phyloP scores from a whole-genome alignment of 192 early-diverging fungal species.

The Entrophospora sp. region DNA sequence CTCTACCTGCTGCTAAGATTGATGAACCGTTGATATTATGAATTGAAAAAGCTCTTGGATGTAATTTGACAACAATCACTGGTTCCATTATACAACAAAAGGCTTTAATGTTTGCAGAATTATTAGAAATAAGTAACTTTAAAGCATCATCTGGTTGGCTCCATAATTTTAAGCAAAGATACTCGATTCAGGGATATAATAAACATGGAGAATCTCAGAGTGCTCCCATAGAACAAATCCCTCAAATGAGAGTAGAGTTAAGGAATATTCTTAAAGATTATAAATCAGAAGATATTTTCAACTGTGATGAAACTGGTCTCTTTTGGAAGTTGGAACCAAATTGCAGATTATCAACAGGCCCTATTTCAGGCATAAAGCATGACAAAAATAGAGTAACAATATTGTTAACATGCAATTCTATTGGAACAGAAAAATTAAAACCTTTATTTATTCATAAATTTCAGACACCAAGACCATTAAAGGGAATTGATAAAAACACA shows the following conservation, averaged over 20 bases:
- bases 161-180: background rate
- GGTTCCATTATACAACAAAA: background rate
- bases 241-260: background rate
- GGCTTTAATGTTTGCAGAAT: background rate
- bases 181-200: background rate
- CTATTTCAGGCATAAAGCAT: no score
- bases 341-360: background rate
- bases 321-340: conserved; percentile 8
- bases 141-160: background rate
- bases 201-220: background rate
- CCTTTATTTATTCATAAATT: no score
- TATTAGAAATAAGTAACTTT: background rate
- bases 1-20: background rate
- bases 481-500: no score
- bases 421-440: no score
- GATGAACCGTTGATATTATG: background rate
- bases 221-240: background rate
- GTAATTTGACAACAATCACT: background rate
- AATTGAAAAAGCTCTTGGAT: background rate
- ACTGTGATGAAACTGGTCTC: background rate
- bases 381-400: no score
- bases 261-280: background rate
- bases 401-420: no score
- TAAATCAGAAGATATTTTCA: background rate
- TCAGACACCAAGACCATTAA: no score